A percentile compares a stretch with the other conserved stretches of the same genome.
phyloP scores from a whole-genome alignment of 805 yeast species.

The Kazachstania psychrophila region DNA sequence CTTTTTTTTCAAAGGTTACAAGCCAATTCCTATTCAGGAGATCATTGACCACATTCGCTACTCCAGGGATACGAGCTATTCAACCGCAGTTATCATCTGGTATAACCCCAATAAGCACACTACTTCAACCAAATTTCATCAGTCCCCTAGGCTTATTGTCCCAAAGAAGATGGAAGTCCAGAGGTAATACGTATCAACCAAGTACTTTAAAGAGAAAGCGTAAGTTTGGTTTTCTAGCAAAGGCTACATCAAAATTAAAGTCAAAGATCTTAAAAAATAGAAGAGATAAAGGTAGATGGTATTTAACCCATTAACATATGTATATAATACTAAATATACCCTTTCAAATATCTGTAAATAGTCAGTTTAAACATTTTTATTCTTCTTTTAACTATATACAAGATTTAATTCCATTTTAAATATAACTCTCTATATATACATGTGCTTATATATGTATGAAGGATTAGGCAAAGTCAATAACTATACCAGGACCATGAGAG shows the following conservation, averaged over 20 bases:
- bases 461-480: slow-evolving; percentile 41
- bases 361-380: neutral
- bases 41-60: too few relatives aligned
- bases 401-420: neutral
- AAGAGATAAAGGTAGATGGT: slow-evolving; percentile 89
- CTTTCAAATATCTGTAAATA: neutral
- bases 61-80: too few relatives aligned
- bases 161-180: slow-evolving; percentile 60
- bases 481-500: slow-evolving; percentile 73
- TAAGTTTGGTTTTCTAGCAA: slow-evolving; percentile 78
- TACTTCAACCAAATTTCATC: too few relatives aligned
- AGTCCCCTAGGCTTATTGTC: slow-evolving; percentile 8
- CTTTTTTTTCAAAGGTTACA: too few relatives aligned
- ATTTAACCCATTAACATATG: slow-evolving; percentile 54
- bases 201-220: slow-evolving; percentile 84
- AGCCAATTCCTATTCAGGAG: too few relatives aligned
- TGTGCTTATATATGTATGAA: neutral
- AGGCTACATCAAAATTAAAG: slow-evolving; percentile 67
- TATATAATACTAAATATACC: neutral
- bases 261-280: slow-evolving; percentile 71
- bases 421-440: neutral
- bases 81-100: too few relatives aligned
- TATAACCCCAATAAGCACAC: too few relatives aligned
- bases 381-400: neutral
- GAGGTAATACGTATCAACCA: slow-evolving; percentile 95